phyloP scores from a whole-genome alignment of 805 yeast genomes.

The Debaryomyces hansenii region DNA sequence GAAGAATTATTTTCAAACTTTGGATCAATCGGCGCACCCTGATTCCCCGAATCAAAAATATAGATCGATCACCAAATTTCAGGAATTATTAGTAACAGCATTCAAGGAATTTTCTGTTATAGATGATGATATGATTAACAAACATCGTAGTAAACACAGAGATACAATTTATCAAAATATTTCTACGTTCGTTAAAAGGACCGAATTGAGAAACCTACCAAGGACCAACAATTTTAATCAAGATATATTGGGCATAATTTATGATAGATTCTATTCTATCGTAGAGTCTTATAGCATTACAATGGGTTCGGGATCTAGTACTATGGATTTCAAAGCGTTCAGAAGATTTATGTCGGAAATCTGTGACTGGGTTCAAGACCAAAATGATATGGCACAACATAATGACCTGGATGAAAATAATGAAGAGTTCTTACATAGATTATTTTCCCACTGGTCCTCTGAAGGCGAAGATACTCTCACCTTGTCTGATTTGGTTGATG shows the following conservation, averaged over 20 bases:
- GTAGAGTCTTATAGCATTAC: slow-evolving; percentile 63
- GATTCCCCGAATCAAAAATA: slow-evolving; percentile 62
- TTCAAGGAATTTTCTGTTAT: slow-evolving; percentile 85
- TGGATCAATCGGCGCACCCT: slow-evolving; percentile 81
- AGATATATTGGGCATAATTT: slow-evolving; percentile 66
- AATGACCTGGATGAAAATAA: slow-evolving; percentile 7
- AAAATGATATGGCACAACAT: slow-evolving; percentile 6
- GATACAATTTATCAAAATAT: slow-evolving; percentile 81
- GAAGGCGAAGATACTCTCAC: slow-evolving; percentile 54
- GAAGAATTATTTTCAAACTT: slow-evolving; percentile 73
- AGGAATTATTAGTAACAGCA: slow-evolving; percentile 86
- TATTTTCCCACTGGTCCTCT: slow-evolving; percentile 75
- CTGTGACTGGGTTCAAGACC: slow-evolving; percentile 65
- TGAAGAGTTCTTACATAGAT: slow-evolving; percentile 43
- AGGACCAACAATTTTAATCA: slow-evolving; percentile 60
- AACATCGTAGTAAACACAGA: slow-evolving; percentile 68
- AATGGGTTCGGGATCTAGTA: slow-evolving; percentile 50
- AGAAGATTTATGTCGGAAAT: slow-evolving; percentile 72
- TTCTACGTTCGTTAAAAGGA: slow-evolving; percentile 86
- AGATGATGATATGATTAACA: slow-evolving; percentile 70
- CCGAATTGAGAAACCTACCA: slow-evolving; percentile 85
- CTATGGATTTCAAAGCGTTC: slow-evolving; percentile 75
- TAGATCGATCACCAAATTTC: slow-evolving; percentile 77
- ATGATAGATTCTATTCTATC: slow-evolving; percentile 81
- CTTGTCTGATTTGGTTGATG: slow-evolving; percentile 68